Evolutionary conservation across 805 yeast species (phyloP).

Genomic region (Scheffersomyces ergatensis): DNA sequence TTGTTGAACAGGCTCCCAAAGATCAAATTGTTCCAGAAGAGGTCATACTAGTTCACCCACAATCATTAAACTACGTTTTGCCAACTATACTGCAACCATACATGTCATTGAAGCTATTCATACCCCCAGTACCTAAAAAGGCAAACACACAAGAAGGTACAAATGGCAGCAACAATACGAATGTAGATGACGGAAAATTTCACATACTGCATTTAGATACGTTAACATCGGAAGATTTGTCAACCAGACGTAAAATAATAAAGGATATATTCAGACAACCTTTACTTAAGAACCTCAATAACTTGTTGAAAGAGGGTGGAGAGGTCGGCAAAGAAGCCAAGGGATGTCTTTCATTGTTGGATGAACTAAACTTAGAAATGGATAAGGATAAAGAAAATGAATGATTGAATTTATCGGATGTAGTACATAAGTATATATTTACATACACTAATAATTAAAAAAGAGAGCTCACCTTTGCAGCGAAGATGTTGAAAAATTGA

Average conservation of each 20-base stretch:
- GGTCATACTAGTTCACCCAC: slow-evolving; percentile 37
- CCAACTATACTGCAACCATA: slow-evolving; percentile 56
- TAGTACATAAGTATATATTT: too few species aligned
- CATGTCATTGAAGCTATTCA: slow-evolving; percentile 59
- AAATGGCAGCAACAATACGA: slow-evolving; percentile 1
- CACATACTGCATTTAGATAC: slow-evolving; percentile 39
- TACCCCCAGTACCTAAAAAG: slow-evolving; percentile 25
- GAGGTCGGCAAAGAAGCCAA: slow-evolving; percentile 57
- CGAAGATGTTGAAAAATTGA: too few species aligned
- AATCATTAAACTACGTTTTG: slow-evolving; percentile 50
- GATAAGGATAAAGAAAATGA: background rate
- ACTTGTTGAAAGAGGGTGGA: slow-evolving; percentile 67
- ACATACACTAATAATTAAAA: too few species aligned
- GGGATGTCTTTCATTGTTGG: slow-evolving; percentile 16
- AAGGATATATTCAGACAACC: slow-evolving; percentile 51
- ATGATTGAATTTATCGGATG: too few species aligned
- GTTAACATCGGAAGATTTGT: slow-evolving; percentile 58
- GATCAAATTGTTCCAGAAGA: slow-evolving; percentile 12
- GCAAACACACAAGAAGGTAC: background rate
- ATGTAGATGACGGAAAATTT: slow-evolving; percentile 21
- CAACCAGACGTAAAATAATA: slow-evolving; percentile 53
- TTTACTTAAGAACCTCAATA: slow-evolving; percentile 48
- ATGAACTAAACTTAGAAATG: slow-evolving; percentile 2
- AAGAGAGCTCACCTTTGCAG: too few species aligned
- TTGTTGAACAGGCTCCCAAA: slow-evolving; percentile 16